A percentile compares a stretch with the other conserved stretches of the same genome.
Conservation (phyloP, 1,284 basidiomycete species). For the Anthracocystis setariae region DNA sequence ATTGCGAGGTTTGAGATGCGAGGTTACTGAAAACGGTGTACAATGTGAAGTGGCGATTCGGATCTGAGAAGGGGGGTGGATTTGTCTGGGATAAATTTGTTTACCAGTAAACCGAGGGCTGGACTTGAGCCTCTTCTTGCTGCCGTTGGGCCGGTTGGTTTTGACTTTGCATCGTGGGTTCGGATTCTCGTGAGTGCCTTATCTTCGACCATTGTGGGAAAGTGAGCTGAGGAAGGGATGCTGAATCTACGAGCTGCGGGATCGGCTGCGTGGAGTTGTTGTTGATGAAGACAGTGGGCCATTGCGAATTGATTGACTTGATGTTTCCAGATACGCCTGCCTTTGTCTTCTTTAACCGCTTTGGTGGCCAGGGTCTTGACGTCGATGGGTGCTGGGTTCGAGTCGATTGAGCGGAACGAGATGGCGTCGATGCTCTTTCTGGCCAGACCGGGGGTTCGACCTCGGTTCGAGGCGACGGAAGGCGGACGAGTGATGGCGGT, state of each 20-base stretch:
- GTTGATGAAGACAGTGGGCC: constrained; percentile 21
- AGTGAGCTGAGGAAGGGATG: constrained; percentile 4
- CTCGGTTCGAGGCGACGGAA: constrained; percentile 2
- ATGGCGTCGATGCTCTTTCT: constrained; percentile 37
- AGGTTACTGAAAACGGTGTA: not conserved
- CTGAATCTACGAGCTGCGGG: constrained; percentile 15
- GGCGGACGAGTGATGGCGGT: constrained; percentile 14
- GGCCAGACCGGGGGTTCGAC: constrained; percentile 2
- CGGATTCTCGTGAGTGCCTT: constrained; percentile 14
- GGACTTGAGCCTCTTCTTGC: constrained; percentile 15
- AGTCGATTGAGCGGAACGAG: constrained; percentile 17
- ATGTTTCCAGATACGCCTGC: constrained; percentile 34
- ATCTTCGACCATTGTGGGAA: not conserved
- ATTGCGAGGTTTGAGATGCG: no score
- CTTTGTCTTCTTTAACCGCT: constrained; percentile 31
- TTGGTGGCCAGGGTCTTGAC: constrained; percentile 29
- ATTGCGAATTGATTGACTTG: constrained; percentile 31
- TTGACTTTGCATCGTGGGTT: constrained; percentile 8
- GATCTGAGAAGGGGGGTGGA: constrained; percentile 8
- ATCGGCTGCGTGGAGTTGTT: constrained; percentile 2
- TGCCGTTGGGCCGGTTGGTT: not conserved
- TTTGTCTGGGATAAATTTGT: not conserved
- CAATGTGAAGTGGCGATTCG: constrained; percentile 14
- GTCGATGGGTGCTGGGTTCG: constrained; percentile 5
- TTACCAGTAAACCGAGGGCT: not conserved